Conservation (phyloP, 1,284 basidiomycete genomes). For the Hemileccinum hortonii region DNA sequence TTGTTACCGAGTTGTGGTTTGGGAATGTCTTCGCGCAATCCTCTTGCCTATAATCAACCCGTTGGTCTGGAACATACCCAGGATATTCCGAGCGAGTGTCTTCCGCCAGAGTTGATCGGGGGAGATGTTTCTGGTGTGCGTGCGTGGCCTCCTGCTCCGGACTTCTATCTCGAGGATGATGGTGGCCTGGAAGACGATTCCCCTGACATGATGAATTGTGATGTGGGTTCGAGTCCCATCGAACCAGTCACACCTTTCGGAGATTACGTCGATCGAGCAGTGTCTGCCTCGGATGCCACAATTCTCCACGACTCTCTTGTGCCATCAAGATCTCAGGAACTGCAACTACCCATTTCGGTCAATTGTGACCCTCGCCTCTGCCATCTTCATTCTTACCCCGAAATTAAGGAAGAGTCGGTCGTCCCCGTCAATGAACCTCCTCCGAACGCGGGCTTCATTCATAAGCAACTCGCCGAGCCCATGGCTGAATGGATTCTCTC, state of each 20-base stretch:
- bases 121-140: conserved; percentile 1
- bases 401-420: conserved; percentile 16
- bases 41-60: conserved; percentile 36
- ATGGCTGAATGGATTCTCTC: conserved; percentile 74
- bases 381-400: conserved; percentile 16
- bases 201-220: conserved; percentile 51
- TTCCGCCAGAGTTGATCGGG: conserved; percentile 14
- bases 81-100: conserved; percentile 5
- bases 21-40: conserved; percentile 17
- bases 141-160: conserved; percentile 22
- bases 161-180: conserved; percentile 34
- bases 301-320: conserved; percentile 21
- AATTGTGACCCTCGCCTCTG: conserved; percentile 21
- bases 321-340: conserved; percentile 20
- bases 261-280: conserved; percentile 69
- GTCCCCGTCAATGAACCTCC: conserved; percentile 28
- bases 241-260: conserved; percentile 74
- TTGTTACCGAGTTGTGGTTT: conserved; percentile 25
- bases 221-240: conserved; percentile 62
- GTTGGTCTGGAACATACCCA: conserved; percentile 36
- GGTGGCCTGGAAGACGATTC: conserved; percentile 61
- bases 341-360: conserved; percentile 20
- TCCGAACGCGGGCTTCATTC: conserved; percentile 53
- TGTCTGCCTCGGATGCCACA: conserved; percentile 43
- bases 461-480: conserved; percentile 71